phyloP scores from a whole-genome alignment of 805 yeast genomes.

The Ogataea methylovora region DNA sequence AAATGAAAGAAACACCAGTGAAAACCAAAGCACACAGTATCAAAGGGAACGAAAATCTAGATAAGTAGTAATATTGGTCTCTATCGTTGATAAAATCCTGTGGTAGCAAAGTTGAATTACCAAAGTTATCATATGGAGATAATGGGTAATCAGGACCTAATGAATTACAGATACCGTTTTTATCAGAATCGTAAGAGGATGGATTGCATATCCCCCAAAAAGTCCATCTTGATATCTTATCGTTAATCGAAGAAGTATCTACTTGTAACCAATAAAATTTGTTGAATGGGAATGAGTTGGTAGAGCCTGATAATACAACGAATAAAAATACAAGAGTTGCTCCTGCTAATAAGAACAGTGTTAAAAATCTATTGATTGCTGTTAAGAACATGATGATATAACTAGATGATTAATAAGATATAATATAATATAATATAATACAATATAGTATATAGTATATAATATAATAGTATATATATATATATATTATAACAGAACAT shows the following conservation, averaged over 20 bases:
- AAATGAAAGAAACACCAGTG: constrained; percentile 52
- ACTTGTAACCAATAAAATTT: constrained; percentile 66
- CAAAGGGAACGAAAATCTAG: constrained; percentile 61
- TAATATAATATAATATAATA: too few species aligned
- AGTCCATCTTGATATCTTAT: constrained; percentile 64
- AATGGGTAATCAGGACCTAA: constrained; percentile 65
- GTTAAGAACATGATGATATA: constrained; percentile 12
- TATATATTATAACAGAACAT: too few species aligned
- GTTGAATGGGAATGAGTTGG: constrained; percentile 51
- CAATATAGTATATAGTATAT: too few species aligned
- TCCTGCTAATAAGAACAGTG: constrained; percentile 36
- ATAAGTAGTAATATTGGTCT: constrained; percentile 52
- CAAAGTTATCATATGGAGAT: constrained; percentile 69
- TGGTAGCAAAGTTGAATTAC: constrained; percentile 46
- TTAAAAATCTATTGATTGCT: constrained; percentile 14
- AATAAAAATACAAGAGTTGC: constrained; percentile 45
- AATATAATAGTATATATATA: too few species aligned
- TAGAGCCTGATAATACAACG: constrained; percentile 57
- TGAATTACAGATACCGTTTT: constrained; percentile 27
- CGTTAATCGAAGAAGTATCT: constrained; percentile 51
- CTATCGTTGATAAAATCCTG: constrained; percentile 43
- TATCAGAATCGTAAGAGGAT: constrained; percentile 13
- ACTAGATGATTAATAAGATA: too few species aligned
- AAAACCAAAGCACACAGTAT: constrained; percentile 53
- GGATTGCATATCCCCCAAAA: constrained; percentile 71